Conservation (phyloP, 2,329 filamentous ascomycete genomes). For the Fusarium sp. region DNA sequence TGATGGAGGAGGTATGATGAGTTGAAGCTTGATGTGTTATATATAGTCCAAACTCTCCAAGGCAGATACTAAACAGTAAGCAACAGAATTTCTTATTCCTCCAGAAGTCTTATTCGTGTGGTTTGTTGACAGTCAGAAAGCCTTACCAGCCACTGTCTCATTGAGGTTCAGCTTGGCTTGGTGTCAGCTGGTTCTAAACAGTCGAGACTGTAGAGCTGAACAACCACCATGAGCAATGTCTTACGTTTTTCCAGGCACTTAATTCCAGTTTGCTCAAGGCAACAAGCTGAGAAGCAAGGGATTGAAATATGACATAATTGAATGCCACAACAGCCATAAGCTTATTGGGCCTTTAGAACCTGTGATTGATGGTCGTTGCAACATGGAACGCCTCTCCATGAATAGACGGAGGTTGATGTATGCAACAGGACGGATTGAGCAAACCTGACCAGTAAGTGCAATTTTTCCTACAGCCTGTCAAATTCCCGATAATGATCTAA, state of each 20-base stretch:
- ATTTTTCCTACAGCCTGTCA: too few relatives aligned
- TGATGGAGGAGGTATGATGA: neutral
- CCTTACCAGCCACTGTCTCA: neutral
- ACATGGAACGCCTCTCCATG: too few relatives aligned
- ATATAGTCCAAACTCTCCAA: neutral
- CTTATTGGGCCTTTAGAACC: too few relatives aligned
- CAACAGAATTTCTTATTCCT: neutral
- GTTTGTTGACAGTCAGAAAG: neutral
- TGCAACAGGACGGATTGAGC: too few relatives aligned
- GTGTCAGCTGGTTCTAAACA: neutral
- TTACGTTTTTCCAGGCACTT: neutral
- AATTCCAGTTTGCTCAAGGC: too few relatives aligned
- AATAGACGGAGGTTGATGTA: too few relatives aligned
- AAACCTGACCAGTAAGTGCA: fast-evolving
- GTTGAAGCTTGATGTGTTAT: neutral
- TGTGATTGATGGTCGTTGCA: too few relatives aligned
- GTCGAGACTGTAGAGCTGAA: neutral
- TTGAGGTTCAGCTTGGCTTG: neutral
- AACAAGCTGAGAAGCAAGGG: too few relatives aligned
- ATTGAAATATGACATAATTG: too few relatives aligned
- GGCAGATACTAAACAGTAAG: neutral
- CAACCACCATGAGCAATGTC: neutral
- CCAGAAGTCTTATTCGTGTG: too few relatives aligned
- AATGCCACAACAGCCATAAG: too few relatives aligned
- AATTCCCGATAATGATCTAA: too few relatives aligned